Conservation (phyloP, 2,329 filamentous ascomycete genomes). For the Pochonia chlamydosporia region DNA sequence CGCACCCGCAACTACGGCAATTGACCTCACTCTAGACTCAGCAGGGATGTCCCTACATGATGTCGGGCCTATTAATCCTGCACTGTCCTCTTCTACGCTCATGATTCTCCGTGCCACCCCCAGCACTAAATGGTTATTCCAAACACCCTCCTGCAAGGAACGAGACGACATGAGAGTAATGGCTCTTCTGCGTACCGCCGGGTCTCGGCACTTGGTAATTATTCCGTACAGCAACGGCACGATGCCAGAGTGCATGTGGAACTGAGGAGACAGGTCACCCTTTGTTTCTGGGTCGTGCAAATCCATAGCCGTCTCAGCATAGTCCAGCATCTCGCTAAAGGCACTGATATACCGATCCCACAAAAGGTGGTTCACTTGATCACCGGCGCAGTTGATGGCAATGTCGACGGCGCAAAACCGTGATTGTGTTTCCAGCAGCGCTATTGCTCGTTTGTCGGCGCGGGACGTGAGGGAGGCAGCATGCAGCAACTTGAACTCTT, state of each 20-base stretch:
- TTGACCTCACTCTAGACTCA: neutral
- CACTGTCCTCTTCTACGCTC: neutral
- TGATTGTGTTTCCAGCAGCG: neutral
- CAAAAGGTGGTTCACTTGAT: neutral
- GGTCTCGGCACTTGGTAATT: too few species aligned
- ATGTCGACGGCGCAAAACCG: neutral
- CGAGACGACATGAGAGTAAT: neutral
- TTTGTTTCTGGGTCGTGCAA: neutral
- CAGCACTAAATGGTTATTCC: neutral
- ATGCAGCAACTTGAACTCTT: neutral
- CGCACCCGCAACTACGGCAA: neutral
- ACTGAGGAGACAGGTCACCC: neutral
- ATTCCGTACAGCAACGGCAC: too few species aligned
- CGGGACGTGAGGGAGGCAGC: too few species aligned
- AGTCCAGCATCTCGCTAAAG: neutral
- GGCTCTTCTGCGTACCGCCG: neutral
- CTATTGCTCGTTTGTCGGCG: neutral
- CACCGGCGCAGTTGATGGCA: neutral
- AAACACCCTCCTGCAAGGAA: neutral
- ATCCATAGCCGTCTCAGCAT: neutral
- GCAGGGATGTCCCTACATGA: neutral
- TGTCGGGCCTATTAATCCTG: neutral
- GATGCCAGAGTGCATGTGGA: neutral
- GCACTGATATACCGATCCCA: neutral
- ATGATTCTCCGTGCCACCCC: neutral